Evolutionary conservation across 306 rosid genomes (phyloP).

Genomic region (Quercus ilex): DNA sequence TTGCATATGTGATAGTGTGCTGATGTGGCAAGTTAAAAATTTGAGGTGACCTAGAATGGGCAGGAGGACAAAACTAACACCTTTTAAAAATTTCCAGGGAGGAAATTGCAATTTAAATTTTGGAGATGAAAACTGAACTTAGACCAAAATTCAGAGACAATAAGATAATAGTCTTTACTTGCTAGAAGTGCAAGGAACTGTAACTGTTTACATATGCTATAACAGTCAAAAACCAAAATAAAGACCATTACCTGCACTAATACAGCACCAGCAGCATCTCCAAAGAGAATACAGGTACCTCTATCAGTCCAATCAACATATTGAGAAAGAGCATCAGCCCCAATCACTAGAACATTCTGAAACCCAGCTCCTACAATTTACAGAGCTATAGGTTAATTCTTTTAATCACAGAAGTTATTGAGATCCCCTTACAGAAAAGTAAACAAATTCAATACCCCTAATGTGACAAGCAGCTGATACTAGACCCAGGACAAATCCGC

Average conservation of each 20-base stretch:
- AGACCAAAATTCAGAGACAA: neutral
- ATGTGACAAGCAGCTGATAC: slow-evolving; percentile 91
- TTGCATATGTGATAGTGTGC: too few relatives aligned
- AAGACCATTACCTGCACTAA: slow-evolving; percentile 65
- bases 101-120: too few relatives aligned
- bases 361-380: slow-evolving; percentile 79
- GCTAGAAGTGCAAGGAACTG: neutral
- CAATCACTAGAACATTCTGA: slow-evolving; percentile 80
- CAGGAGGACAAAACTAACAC: too few relatives aligned
- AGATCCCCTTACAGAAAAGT: slow-evolving; percentile 12
- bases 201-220: neutral
- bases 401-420: slow-evolving; percentile 14
- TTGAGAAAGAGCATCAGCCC: slow-evolving; percentile 96
- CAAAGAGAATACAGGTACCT: slow-evolving; percentile 92
- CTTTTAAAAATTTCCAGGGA: too few relatives aligned
- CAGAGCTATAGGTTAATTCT: slow-evolving; percentile 22
- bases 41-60: too few relatives aligned
- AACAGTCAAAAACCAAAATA: slow-evolving; percentile 12
- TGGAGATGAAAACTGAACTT: too few relatives aligned
- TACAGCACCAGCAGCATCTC: slow-evolving; percentile 99
- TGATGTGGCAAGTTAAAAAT: too few relatives aligned
- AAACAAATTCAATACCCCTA: slow-evolving; percentile 63
- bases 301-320: slow-evolving; percentile 95
- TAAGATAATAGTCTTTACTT: neutral
- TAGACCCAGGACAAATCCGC: slow-evolving; percentile 89